A percentile compares a stretch with the other conserved stretches of the same genome.
Conservation (phyloP, 75 land plant genomes). For the Pinus taeda region DNA sequence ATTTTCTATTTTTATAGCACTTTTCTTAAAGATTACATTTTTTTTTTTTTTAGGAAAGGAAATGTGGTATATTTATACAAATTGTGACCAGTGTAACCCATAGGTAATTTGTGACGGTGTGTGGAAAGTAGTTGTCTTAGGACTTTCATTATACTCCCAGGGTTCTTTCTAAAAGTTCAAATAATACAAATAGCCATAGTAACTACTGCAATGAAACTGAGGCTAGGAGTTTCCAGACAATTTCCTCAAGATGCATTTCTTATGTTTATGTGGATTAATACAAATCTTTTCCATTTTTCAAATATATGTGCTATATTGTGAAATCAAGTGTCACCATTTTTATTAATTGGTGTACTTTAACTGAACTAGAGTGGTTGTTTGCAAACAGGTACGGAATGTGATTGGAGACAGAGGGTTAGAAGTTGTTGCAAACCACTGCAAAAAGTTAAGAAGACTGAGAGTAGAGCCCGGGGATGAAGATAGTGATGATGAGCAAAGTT, state of each 20-base stretch:
- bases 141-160: too few species aligned
- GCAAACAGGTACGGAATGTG: constrained; percentile 28
- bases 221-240: not conserved
- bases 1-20: not conserved
- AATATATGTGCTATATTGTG: not conserved
- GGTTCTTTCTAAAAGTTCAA: too few species aligned
- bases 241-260: not conserved
- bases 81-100: not conserved
- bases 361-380: not conserved
- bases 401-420: constrained; percentile 39
- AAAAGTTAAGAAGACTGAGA: constrained; percentile 30
- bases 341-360: not conserved
- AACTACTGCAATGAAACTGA: not conserved
- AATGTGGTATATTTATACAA: not conserved
- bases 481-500: constrained; percentile 7
- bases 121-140: not conserved
- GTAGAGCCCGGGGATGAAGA: constrained; percentile 30
- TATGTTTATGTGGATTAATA: not conserved
- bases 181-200: not conserved
- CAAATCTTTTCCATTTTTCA: not conserved
- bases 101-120: not conserved
- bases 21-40: not conserved
- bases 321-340: not conserved
- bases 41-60: too few species aligned
- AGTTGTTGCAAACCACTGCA: constrained; percentile 32